Evolutionary conservation across 768 basidiomycete species (phyloP), one percentile per base, ranked within the genome.

Genomic region (Hygrocybe punicea): DNA sequence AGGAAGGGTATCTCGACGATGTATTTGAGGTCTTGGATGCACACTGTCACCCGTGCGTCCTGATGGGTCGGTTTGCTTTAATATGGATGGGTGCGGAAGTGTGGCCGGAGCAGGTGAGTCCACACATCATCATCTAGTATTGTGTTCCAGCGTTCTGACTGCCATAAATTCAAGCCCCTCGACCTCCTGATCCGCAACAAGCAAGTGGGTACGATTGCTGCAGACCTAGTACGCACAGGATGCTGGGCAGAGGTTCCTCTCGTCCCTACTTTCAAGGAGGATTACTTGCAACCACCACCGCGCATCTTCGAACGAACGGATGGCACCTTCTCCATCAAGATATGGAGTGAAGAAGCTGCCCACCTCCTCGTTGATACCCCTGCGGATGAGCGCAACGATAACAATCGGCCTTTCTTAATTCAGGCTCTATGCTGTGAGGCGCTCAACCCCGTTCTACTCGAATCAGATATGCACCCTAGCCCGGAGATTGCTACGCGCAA

Each of bases 61-160:
- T 60, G 55, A 51, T 60, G 55, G 59, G 59, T 46, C 55, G 55
- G 51, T 56, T 36, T 60, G 59, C 59, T 57, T 48, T 60, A 50
- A 29, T 51, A 39, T 60, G 59, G 59, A 60, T 60, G 59, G 59
- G 59, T 60, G 51, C 46, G 50, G 49, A 34, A 46, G 55, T 60
- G 16, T 60, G 24, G 25, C 40, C 40, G 19, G 45, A 47, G 34
- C 45, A 21, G 35, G 59, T 60, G 40, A 56, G 39, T 42, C 39
- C 39, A 42, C 19, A 19, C 39, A 53, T 55, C 53, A 55, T 51
- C 21, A 29, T 48, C 24, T 23, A 25, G 16, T 14, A 25, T 48
- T 17, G n/a, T 14, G 25, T 21, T 16, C 17, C 47, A 48, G 47
- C 14, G 24, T 48, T 34, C 39, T 55, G 39, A 56, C 42, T 35